These are phyloP conservation scores for Hypoxylon sp. DNA, from an alignment of 2,329 filamentous ascomycete species.

Conservation along the genomic window DNA sequence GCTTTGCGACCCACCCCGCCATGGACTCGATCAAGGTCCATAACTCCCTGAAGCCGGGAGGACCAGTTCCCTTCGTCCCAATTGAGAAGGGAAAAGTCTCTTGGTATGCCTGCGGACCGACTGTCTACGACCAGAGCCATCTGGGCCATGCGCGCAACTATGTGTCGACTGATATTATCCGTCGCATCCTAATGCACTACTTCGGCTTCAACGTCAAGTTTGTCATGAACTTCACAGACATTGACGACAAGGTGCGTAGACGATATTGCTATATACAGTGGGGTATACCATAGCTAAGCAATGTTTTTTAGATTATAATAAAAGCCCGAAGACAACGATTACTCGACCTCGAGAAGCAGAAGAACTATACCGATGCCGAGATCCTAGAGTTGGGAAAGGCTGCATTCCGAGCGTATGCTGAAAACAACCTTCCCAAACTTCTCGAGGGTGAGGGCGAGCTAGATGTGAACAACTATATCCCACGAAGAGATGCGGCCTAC, in stretches of 20 bases:
- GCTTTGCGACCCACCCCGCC: slow-evolving; percentile 56
- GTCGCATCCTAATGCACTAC: slow-evolving; percentile 85
- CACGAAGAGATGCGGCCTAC: slow-evolving; percentile 67
- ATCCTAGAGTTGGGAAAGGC: slow-evolving; percentile 64
- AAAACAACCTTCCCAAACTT: slow-evolving; percentile 69
- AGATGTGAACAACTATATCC: slow-evolving; percentile 65
- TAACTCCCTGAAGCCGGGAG: slow-evolving; percentile 82
- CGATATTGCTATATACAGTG: too few relatives aligned
- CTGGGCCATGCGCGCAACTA: slow-evolving; percentile 90
- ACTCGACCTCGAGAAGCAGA: slow-evolving; percentile 83
- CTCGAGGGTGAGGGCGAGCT: slow-evolving; percentile 61
- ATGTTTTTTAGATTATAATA: slow-evolving; percentile 68
- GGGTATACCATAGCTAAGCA: slow-evolving; percentile 70
- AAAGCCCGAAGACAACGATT: slow-evolving; percentile 83
- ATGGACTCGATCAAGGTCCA: slow-evolving; percentile 78
- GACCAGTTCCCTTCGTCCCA: slow-evolving; percentile 81
- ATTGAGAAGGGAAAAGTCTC: slow-evolving; percentile 79
- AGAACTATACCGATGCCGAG: slow-evolving; percentile 67
- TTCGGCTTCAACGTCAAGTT: slow-evolving; percentile 87
- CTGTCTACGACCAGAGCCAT: slow-evolving; percentile 82
- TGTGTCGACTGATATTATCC: slow-evolving; percentile 89
- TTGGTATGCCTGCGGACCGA: slow-evolving; percentile 94
- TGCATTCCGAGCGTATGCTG: slow-evolving; percentile 70
- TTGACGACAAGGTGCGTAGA: slow-evolving; percentile 78
- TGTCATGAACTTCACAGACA: slow-evolving; percentile 93